These are phyloP conservation scores for Kazachstania bromeliacearum DNA, from an alignment of 805 yeast species.

Conservation along the genomic window DNA sequence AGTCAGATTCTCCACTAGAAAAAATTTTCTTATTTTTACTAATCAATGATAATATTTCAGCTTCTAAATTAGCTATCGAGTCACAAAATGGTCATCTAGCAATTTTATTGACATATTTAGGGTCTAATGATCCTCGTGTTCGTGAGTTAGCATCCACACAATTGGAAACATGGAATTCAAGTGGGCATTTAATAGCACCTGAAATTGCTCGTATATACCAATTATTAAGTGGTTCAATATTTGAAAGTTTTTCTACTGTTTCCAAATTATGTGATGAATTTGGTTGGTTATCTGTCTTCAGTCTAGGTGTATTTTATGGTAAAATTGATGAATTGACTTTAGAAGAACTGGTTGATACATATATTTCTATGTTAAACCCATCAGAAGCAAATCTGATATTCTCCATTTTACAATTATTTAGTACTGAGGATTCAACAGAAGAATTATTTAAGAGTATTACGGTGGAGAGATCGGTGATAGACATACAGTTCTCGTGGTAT, in stretches of 20 bases:
- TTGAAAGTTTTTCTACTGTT: slow-evolving; percentile 23
- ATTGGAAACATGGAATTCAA: slow-evolving; percentile 53
- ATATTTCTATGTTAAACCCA: slow-evolving; percentile 6
- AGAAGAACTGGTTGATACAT: slow-evolving; percentile 22
- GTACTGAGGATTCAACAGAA: slow-evolving; percentile 11
- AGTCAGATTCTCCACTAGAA: slow-evolving; percentile 37
- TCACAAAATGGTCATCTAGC: slow-evolving; percentile 63
- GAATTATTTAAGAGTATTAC: slow-evolving; percentile 7
- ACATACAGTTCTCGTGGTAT: slow-evolving; percentile 43
- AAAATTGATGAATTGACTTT: slow-evolving; percentile 32
- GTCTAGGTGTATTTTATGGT: slow-evolving; percentile 56
- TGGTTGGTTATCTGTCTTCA: slow-evolving; percentile 59
- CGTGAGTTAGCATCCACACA: slow-evolving; percentile 49
- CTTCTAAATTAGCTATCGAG: slow-evolving; percentile 52
- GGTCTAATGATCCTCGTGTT: slow-evolving; percentile 57
- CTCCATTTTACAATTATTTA: slow-evolving; percentile 13
- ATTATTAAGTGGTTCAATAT: slow-evolving; percentile 47
- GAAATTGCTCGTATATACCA: slow-evolving; percentile 52
- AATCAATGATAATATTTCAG: slow-evolving; percentile 50
- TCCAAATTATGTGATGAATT: slow-evolving; percentile 35
- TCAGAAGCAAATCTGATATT: slow-evolving; percentile 6
- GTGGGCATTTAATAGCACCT: slow-evolving; percentile 37
- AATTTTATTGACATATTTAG: slow-evolving; percentile 56
- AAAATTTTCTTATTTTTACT: slow-evolving; percentile 41
- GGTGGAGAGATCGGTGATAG: slow-evolving; percentile 15